Evolutionary conservation across 75 land plant genomes (phyloP).

Genomic region (Azolla pinnata): DNA sequence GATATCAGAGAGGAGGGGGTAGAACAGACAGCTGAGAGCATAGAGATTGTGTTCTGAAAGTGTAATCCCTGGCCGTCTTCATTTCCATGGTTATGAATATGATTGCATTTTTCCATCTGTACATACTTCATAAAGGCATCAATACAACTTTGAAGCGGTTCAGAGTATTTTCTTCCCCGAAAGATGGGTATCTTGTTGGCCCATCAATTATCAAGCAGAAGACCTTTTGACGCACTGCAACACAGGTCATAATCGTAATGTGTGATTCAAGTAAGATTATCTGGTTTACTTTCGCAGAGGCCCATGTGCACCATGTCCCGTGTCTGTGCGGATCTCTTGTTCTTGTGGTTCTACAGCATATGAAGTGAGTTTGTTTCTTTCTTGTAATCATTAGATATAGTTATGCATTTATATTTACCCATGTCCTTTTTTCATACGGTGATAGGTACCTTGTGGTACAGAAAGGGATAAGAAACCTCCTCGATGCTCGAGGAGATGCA

Average conservation of each 20-base stretch:
- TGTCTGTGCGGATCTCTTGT: constrained; percentile 79
- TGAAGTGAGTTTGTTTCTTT: constrained; percentile 42
- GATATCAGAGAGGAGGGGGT: too few species aligned
- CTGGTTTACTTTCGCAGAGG: constrained; percentile 66
- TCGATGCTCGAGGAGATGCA: constrained; percentile 58
- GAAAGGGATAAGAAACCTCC: constrained; percentile 85
- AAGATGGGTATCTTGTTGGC: too few species aligned
- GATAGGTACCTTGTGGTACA: constrained; percentile 92
- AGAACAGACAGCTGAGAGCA: too few species aligned
- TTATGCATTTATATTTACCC: background rate
- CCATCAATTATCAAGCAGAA: too few species aligned
- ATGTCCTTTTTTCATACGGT: constrained; percentile 2
- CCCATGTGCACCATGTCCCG: constrained; percentile 90
- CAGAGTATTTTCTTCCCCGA: background rate
- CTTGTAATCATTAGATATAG: too few species aligned
- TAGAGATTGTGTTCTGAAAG: too few species aligned
- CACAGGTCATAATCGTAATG: too few species aligned
- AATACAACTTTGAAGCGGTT: background rate
- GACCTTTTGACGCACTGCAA: too few species aligned
- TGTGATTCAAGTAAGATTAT: too few species aligned
- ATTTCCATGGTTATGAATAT: too few species aligned
- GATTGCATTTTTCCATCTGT: background rate
- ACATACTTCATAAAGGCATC: too few species aligned
- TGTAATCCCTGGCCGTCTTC: too few species aligned
- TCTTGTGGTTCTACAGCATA: constrained; percentile 70